These are phyloP conservation scores for Suillus alpinus DNA, from an alignment of 768 basidiomycete species.

Conservation along the genomic window DNA sequence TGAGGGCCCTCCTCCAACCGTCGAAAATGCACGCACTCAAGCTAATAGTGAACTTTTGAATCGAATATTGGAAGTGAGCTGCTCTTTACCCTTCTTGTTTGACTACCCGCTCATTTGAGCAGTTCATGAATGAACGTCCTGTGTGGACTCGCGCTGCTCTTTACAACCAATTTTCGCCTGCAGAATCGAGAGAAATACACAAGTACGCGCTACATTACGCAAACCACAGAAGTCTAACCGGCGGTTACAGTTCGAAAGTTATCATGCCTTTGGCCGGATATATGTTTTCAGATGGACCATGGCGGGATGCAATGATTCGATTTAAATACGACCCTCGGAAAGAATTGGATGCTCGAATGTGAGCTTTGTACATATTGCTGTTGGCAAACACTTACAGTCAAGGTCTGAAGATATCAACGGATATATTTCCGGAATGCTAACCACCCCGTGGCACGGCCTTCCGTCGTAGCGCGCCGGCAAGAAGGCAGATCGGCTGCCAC, in stretches of 20 bases:
- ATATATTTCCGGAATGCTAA: slow-evolving; percentile 88
- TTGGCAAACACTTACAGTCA: background rate
- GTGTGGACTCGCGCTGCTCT: slow-evolving; percentile 89
- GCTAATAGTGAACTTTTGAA: slow-evolving; percentile 54
- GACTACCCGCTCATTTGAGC: slow-evolving; percentile 7
- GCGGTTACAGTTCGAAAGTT: slow-evolving; percentile 63
- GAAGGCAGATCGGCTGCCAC: slow-evolving; percentile 36
- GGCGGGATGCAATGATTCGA: slow-evolving; percentile 83
- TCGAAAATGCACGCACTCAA: slow-evolving; percentile 55
- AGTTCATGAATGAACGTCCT: slow-evolving; percentile 76
- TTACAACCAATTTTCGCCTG: slow-evolving; percentile 71
- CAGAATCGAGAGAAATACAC: slow-evolving; percentile 68
- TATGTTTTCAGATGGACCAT: slow-evolving; percentile 91
- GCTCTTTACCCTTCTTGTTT: slow-evolving; percentile 13
- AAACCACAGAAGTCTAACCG: background rate
- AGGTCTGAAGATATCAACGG: slow-evolving; percentile 75
- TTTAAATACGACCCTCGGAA: slow-evolving; percentile 89
- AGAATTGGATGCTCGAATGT: slow-evolving; percentile 75
- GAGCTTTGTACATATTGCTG: slow-evolving; percentile 25
- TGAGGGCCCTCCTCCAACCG: slow-evolving; percentile 56
- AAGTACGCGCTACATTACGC: slow-evolving; percentile 51
- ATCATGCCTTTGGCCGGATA: slow-evolving; percentile 81
- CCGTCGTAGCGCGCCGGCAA: slow-evolving; percentile 64
- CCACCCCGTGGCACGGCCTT: slow-evolving; percentile 74
- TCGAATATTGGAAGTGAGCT: slow-evolving; percentile 49